Evolutionary conservation across 2,329 filamentous ascomycete species (phyloP), one percentile per base, ranked within the genome.

Genomic region (Cadophora luteo-olivacea): DNA sequence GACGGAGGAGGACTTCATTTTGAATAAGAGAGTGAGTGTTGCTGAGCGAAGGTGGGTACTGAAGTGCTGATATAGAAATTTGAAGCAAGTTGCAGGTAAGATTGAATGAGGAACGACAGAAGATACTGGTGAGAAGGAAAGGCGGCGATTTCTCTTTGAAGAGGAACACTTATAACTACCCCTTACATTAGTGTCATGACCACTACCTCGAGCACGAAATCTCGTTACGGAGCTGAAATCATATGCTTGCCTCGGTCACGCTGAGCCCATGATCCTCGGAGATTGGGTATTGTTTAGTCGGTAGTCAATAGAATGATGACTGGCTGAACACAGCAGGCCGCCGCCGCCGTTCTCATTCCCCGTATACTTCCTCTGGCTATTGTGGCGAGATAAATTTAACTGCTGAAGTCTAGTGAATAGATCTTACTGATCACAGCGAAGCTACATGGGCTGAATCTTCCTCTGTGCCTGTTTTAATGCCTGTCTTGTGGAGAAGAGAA

Each of bases 1-100:
- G 24, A 52, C 22, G 5, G 24, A 11, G 49, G 49, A 52, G 49
- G 49, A 52, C 49, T 52, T 52, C 49, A 52, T 52, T 52, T 52
- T 52, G 22, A 29, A 24, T 52, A 52, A 29, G 14, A 8, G 49
- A 29, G 22, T 52, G 49, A 3, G 12, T 29, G 3, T 12, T 29
- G 11, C 22, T 25, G 24, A 52, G 29, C 1, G 49, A 25, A 29
- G 38, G 38, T 41, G 14, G 48, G 48, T 29, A 24, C 49, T 14
- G 49, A 52, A 24, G 29, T 52, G 1, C 16, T 41, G 48, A n/a
- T n/a, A 14, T 52, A 29, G 19, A 9, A 16, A 41, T 6, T 14
- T 25, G 49, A 52, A 25, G 49, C 49, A 52, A 52, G n/a, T 2
- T 14, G 24, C 24, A 52, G 49, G 24, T 11, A 16, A 22, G 25